These are phyloP conservation scores for Arachnomyces sp. DNA, from an alignment of 2,329 filamentous ascomycete genomes.

Conservation along the genomic window DNA sequence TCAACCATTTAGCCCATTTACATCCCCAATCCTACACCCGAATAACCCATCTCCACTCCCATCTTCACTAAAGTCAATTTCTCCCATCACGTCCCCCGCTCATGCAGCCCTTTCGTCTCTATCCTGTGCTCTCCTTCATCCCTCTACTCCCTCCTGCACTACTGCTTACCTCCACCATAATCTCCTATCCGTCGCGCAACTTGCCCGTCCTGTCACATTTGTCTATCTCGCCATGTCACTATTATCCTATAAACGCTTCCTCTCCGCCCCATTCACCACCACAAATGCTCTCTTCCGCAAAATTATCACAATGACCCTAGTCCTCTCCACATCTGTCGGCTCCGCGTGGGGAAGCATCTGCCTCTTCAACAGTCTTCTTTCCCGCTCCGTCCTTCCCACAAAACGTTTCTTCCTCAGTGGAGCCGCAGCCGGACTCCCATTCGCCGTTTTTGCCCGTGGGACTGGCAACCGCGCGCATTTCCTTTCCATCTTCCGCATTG, in stretches of 20 bases:
- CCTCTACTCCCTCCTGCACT: slow-evolving; percentile 75
- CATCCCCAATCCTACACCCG: slow-evolving; percentile 81
- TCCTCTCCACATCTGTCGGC: slow-evolving; percentile 74
- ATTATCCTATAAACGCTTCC: slow-evolving; percentile 57
- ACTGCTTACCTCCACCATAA: slow-evolving; percentile 83
- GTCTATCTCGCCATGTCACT: slow-evolving; percentile 61
- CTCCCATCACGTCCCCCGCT: slow-evolving; percentile 71
- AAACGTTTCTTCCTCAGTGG: slow-evolving; percentile 87
- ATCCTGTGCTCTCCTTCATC: slow-evolving; percentile 84
- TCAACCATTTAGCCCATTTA: slow-evolving; percentile 52
- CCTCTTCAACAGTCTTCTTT: slow-evolving; percentile 73
- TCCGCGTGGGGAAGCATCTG: slow-evolving; percentile 85
- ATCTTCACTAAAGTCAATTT: slow-evolving; percentile 57
- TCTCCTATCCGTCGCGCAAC: slow-evolving; percentile 69
- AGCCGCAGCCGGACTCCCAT: slow-evolving; percentile 68
- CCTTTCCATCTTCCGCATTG: slow-evolving; percentile 68
- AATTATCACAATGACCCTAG: slow-evolving; percentile 66
- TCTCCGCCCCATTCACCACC: slow-evolving; percentile 59
- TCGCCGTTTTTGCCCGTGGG: slow-evolving; percentile 57
- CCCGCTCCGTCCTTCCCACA: slow-evolving; percentile 63
- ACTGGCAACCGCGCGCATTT: slow-evolving; percentile 51
- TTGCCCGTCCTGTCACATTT: slow-evolving; percentile 62
- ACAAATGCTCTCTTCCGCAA: slow-evolving; percentile 58
- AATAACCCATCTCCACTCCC: slow-evolving; percentile 50
- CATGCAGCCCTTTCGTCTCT: slow-evolving; percentile 79